phyloP scores from a whole-genome alignment of 2,329 filamentous ascomycete species.

The Diaporthe amygdali region DNA sequence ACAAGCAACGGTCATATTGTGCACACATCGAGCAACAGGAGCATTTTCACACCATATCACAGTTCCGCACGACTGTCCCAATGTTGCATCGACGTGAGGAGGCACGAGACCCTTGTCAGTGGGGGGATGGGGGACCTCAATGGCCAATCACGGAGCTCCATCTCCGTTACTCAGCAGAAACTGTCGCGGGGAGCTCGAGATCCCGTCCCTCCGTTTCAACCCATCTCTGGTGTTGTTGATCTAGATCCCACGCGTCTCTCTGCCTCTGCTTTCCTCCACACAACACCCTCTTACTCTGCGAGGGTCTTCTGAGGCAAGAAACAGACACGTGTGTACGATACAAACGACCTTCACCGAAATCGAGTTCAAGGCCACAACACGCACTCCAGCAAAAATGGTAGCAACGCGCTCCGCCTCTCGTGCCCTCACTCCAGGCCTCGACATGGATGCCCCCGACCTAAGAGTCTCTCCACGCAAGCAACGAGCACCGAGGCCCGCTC shows the following conservation, averaged over 20 bases:
- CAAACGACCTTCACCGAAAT: not conserved
- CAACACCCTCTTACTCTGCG: not conserved
- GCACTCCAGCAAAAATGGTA: conserved; percentile 16
- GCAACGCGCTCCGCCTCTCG: conserved; percentile 25
- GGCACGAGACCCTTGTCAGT: not conserved
- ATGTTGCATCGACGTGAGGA: conserved; percentile 3
- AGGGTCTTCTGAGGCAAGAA: not conserved
- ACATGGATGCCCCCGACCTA: conserved; percentile 9
- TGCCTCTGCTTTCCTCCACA: not conserved
- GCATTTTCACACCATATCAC: not conserved
- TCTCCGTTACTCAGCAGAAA: not conserved
- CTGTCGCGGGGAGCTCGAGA: conserved; percentile 2
- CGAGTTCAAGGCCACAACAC: not conserved
- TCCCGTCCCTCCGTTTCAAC: conserved; percentile 8
- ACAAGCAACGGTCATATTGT: not conserved
- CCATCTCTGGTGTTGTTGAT: not conserved
- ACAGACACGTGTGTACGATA: not conserved
- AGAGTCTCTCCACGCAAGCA: conserved; percentile 12
- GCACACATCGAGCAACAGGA: not conserved
- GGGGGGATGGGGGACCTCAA: not conserved
- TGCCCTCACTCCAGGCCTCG: conserved; percentile 18
- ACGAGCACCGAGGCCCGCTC: conserved; percentile 7
- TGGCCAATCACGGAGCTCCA: not conserved
- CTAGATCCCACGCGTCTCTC: not conserved
- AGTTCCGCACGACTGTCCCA: not conserved